Base-by-base conservation (phyloP, 257 asterid species). In the Solanum microdontum region DNA sequence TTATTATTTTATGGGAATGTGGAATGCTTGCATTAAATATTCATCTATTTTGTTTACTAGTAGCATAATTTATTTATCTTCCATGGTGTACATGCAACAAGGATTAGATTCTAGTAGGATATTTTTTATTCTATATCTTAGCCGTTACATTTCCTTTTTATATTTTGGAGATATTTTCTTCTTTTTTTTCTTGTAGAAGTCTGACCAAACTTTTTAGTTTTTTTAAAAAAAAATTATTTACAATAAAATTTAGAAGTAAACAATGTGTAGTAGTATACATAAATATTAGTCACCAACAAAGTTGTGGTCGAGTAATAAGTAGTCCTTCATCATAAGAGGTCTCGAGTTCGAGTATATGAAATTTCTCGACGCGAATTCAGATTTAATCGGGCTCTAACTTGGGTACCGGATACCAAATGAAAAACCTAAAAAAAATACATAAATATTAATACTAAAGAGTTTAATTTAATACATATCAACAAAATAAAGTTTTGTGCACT, bases 41-140 rank as follows among this genome's bases (percentile, higher is more conserved):
- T 82, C 85, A 3, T 82, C 30, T 82, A 82, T 82, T 82, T 82
- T 82, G 85, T 82, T 48, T 48, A 82, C 85, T 82, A 28, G 69
- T 48, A 80, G 5, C 9, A 45, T 3, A 45, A 28, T 28, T 51
- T 45, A 5, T 80, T 45, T 28, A 26, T 80, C 66, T 45, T 80
- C 8, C 37, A 28, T 80, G 68, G 40, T 45, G 68, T 45, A 8
- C 40, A 15, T 82, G 85, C 85, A 48, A 64, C 10, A 30, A 82
- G 40, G 69, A 48, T 30, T 48, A 48, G 70, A 82, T 48, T 9
- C 48, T 48, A 45, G 85, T 15, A 15, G 40, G 21, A 45, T 80
- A 26, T 82, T 82, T 45, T 58, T 48, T 82, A 82, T 48, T 82
- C 43, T 48, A 28, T 10, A 4, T 82, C 30, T 48, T 82, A 17